Conservation (phyloP, 2,329 filamentous ascomycete species). For the Aureobasidium sp. region DNA sequence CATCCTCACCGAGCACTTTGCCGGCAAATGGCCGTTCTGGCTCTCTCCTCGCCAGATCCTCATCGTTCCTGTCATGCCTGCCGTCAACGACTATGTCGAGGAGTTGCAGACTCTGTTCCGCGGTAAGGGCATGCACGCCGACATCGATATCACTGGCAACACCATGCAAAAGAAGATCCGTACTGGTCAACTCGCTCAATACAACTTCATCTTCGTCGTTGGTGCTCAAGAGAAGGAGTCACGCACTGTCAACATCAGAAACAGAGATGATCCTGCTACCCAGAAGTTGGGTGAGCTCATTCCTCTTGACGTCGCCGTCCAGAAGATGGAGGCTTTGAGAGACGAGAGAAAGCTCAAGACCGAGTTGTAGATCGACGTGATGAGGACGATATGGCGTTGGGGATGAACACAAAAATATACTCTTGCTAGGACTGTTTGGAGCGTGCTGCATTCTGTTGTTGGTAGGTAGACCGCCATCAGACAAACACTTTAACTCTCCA, state of each 20-base stretch:
- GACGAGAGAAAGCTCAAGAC: constrained; percentile 36
- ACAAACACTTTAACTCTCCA: not conserved
- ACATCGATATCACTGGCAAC: constrained; percentile 66
- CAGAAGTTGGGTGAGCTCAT: constrained; percentile 57
- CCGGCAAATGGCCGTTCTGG: constrained; percentile 86
- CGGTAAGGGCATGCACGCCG: constrained; percentile 60
- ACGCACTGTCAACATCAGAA: constrained; percentile 56
- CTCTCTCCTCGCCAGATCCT: constrained; percentile 74
- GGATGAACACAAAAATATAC: constrained; percentile 1
- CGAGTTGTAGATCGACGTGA: constrained; percentile 20
- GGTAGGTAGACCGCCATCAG: constrained; percentile 7
- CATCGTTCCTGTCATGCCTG: constrained; percentile 69
- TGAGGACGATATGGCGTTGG: not conserved
- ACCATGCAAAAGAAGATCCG: constrained; percentile 88
- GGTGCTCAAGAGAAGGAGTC: constrained; percentile 55
- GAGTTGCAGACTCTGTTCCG: constrained; percentile 66
- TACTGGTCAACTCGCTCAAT: constrained; percentile 70
- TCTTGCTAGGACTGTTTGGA: not conserved
- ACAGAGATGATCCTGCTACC: constrained; percentile 55
- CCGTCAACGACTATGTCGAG: constrained; percentile 64
- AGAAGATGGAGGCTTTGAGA: constrained; percentile 43
- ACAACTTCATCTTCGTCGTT: constrained; percentile 75
- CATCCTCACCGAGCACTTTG: constrained; percentile 78
- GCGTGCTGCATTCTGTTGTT: constrained; percentile 5
- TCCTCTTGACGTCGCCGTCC: constrained; percentile 52